Evolutionary conservation across 2,329 filamentous ascomycete genomes (phyloP).

Genomic region (Apiospora pterosperma): DNA sequence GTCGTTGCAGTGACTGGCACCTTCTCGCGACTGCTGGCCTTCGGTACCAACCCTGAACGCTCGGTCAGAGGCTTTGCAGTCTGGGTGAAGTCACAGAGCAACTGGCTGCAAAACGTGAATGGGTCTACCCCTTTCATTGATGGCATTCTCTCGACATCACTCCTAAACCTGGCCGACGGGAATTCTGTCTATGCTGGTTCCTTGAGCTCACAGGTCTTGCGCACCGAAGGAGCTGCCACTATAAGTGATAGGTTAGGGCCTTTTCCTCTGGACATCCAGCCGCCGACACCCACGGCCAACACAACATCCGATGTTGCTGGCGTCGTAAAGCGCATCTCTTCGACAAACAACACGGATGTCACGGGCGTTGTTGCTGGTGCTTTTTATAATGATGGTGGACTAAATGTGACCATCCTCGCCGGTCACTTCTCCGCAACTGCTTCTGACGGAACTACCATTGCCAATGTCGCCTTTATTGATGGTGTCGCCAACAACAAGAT

Average conservation of each 20-base stretch:
- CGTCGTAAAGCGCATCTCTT: slow-evolving; percentile 44
- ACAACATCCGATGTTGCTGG: slow-evolving; percentile 27
- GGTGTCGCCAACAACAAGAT: slow-evolving; percentile 64
- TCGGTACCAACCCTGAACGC: slow-evolving; percentile 58
- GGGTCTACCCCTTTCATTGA: slow-evolving; percentile 61
- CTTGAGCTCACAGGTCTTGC: slow-evolving; percentile 70
- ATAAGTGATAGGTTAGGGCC: slow-evolving; percentile 54
- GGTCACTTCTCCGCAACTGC: slow-evolving; percentile 77
- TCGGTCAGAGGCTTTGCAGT: slow-evolving; percentile 75
- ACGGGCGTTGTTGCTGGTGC: slow-evolving; percentile 73
- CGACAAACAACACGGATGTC: slow-evolving; percentile 34
- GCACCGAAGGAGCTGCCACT: slow-evolving; percentile 68
- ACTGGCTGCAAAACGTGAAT: slow-evolving; percentile 83
- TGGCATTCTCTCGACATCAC: slow-evolving; percentile 68
- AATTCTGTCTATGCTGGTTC: slow-evolving; percentile 79
- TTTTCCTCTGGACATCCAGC: slow-evolving; percentile 55
- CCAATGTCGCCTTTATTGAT: slow-evolving; percentile 83
- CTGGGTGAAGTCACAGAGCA: slow-evolving; percentile 81
- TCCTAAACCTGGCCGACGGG: slow-evolving; percentile 58
- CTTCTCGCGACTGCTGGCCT: slow-evolving; percentile 71
- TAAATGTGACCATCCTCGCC: slow-evolving; percentile 83
- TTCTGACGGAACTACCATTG: slow-evolving; percentile 65
- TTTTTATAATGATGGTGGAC: slow-evolving; percentile 67
- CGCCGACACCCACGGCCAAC: slow-evolving; percentile 24
- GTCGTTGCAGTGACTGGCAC: slow-evolving; percentile 77